Evolutionary conservation across 352 stramenopile species (phyloP).

Genomic region (Globisporangium barbulae): DNA sequence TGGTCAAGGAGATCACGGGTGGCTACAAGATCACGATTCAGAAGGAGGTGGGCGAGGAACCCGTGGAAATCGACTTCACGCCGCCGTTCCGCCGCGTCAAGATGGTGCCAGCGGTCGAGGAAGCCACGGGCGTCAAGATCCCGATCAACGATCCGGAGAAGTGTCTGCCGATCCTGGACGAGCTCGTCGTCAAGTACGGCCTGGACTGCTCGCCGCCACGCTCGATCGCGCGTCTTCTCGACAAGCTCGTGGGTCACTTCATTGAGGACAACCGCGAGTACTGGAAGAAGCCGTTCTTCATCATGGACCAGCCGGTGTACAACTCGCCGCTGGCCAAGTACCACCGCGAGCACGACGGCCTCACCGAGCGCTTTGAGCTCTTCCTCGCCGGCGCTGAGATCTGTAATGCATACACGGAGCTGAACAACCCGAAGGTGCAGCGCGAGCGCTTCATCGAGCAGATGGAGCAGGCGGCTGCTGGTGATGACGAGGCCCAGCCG

Average conservation of each 20-base stretch:
- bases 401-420: slow-evolving; percentile 98
- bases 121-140: slow-evolving; percentile 64
- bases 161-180: slow-evolving; percentile 55
- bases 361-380: slow-evolving; percentile 98
- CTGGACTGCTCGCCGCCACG: slow-evolving; percentile 68
- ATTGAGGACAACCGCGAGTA: slow-evolving; percentile 86
- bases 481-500: slow-evolving; percentile 83
- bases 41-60: slow-evolving; percentile 67
- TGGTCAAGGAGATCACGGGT: slow-evolving; percentile 90
- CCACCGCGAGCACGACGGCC: slow-evolving; percentile 88
- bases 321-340: slow-evolving; percentile 97
- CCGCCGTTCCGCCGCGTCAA: slow-evolving; percentile 94
- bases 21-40: slow-evolving; percentile 89
- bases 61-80: slow-evolving; percentile 91
- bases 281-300: slow-evolving; percentile 97
- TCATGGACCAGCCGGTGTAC: slow-evolving; percentile 98
- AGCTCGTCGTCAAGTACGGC: slow-evolving; percentile 66
- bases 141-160: slow-evolving; percentile 70
- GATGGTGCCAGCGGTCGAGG: slow-evolving; percentile 84
- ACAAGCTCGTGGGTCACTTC: slow-evolving; percentile 88
- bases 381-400: slow-evolving; percentile 96
- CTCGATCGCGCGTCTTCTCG: slow-evolving; percentile 75
- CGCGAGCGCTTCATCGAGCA: slow-evolving; percentile 82
- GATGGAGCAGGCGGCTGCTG: slow-evolving; percentile 71
- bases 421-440: slow-evolving; percentile 95